phyloP scores from a whole-genome alignment of 108 stramenopile genomes.

The Discostella stelligeroides region DNA sequence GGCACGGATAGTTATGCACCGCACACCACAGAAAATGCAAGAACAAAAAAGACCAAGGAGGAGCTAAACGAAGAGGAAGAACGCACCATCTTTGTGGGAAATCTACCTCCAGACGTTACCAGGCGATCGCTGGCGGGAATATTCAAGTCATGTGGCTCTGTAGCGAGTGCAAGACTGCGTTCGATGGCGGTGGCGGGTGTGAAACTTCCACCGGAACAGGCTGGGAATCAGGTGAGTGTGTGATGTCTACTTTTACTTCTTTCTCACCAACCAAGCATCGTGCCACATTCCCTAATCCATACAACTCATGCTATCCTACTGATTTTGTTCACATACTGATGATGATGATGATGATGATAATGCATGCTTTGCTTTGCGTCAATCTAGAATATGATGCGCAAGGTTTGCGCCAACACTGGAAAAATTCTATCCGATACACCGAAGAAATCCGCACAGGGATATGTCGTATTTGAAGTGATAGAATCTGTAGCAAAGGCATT shows the following conservation, averaged over 20 bases:
- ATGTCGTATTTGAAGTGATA: slow-evolving; percentile 71
- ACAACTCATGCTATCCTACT: too few relatives aligned
- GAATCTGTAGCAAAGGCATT: slow-evolving; percentile 69
- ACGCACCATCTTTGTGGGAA: slow-evolving; percentile 83
- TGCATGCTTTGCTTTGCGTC: too few relatives aligned
- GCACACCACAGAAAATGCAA: neutral
- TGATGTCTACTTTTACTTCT: neutral
- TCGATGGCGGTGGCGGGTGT: slow-evolving; percentile 73
- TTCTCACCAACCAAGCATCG: too few relatives aligned
- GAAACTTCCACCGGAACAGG: slow-evolving; percentile 70
- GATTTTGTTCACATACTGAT: too few relatives aligned
- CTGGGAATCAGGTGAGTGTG: slow-evolving; percentile 62
- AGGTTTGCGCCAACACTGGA: slow-evolving; percentile 74
- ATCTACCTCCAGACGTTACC: slow-evolving; percentile 64
- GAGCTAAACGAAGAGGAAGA: slow-evolving; percentile 44
- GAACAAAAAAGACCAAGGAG: neutral
- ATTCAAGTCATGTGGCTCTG: slow-evolving; percentile 65
- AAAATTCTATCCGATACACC: slow-evolving; percentile 36
- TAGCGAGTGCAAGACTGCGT: slow-evolving; percentile 63
- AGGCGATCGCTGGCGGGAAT: slow-evolving; percentile 63
- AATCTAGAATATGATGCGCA: slow-evolving; percentile 64
- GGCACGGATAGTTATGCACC: neutral
- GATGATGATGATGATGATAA: too few relatives aligned
- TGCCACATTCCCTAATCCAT: too few relatives aligned
- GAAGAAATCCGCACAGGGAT: slow-evolving; percentile 60